These are phyloP conservation scores for Dothiorella sarmentorum DNA, from an alignment of 2,329 filamentous ascomycete genomes.

Conservation along the genomic window DNA sequence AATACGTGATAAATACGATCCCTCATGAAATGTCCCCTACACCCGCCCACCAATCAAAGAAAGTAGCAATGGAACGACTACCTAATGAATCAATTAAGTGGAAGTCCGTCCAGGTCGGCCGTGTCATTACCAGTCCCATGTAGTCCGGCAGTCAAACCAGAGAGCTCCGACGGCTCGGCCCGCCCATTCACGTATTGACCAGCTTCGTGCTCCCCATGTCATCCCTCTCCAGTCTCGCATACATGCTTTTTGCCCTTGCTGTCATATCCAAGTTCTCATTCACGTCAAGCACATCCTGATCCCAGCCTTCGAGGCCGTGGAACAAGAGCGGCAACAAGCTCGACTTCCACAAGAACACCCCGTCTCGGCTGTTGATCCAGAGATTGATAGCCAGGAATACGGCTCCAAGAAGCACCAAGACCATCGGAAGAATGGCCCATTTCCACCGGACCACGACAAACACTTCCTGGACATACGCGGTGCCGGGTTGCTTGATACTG, in stretches of 20 bases:
- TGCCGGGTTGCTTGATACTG: neutral
- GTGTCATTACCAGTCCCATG: too few species aligned
- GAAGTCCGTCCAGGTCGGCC: too few species aligned
- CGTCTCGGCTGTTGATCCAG: neutral
- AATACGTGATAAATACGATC: too few species aligned
- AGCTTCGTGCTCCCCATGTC: neutral
- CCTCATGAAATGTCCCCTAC: too few species aligned
- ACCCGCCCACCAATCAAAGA: too few species aligned
- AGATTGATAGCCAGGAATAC: neutral
- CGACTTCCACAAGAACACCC: slow-evolving; percentile 1
- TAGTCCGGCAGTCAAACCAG: too few species aligned
- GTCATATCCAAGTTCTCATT: neutral
- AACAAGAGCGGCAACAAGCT: neutral
- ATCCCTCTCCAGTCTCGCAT: neutral
- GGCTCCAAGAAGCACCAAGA: neutral
- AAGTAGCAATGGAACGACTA: too few species aligned
- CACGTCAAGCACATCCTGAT: neutral
- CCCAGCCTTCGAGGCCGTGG: neutral
- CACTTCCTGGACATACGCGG: neutral
- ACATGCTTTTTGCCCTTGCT: neutral
- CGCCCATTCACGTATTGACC: neutral
- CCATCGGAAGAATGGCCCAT: neutral
- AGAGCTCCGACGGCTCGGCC: too few species aligned
- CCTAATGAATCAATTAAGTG: too few species aligned
- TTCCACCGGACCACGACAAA: neutral